These are phyloP conservation scores for Kalanchoe fedtschenkoi DNA, from an alignment of 164 flowering plant species.

Conservation along the genomic window DNA sequence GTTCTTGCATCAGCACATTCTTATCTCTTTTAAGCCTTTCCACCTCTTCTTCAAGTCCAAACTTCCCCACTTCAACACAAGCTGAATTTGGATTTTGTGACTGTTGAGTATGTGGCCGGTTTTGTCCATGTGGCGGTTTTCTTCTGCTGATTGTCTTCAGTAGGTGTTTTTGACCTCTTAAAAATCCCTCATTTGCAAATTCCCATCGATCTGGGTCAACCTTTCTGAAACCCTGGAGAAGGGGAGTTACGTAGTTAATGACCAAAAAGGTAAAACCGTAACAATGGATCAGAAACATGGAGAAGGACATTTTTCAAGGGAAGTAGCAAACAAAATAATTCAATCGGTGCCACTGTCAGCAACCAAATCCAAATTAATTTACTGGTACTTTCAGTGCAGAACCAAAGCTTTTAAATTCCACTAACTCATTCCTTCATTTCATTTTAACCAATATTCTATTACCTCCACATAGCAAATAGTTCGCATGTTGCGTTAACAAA, in stretches of 20 bases:
- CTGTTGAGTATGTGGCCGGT: slow-evolving; percentile 43
- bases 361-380: background rate
- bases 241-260: background rate
- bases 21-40: slow-evolving; percentile 92
- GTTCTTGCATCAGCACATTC: slow-evolving; percentile 93
- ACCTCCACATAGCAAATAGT: too few relatives aligned
- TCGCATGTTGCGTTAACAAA: too few relatives aligned
- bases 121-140: slow-evolving; percentile 41
- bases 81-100: slow-evolving; percentile 52
- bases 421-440: background rate
- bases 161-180: slow-evolving; percentile 7
- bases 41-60: slow-evolving; percentile 94
- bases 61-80: slow-evolving; percentile 96
- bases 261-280: background rate
- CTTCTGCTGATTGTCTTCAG: slow-evolving; percentile 6
- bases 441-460: too few relatives aligned
- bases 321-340: background rate
- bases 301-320: background rate
- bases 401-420: background rate
- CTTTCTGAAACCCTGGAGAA: slow-evolving; percentile 11
- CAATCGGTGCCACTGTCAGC: background rate
- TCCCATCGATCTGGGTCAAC: slow-evolving; percentile 14
- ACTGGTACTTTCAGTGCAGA: background rate
- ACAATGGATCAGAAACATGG: background rate
- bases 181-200: slow-evolving; percentile 12